Base-by-base conservation (phyloP, 306 rosid genomes). In the Rubus parviflorus region DNA sequence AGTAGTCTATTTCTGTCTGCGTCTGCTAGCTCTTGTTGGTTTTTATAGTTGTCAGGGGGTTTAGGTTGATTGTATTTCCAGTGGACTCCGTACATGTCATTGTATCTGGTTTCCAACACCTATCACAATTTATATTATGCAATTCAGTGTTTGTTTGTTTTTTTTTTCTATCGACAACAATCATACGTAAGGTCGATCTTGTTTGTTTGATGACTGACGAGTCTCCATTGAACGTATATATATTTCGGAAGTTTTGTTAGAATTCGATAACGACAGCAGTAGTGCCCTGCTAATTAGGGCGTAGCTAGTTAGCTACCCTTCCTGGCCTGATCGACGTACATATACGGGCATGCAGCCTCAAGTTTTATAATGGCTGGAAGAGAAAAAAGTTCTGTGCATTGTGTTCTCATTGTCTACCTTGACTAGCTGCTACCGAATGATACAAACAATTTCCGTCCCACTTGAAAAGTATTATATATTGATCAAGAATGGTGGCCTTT, bases 51-150 rank as follows among this genome's bases (percentile, higher is more conserved):
- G 43, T 69, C 74, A 47, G 56, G 51, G 54, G 54, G 15, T 74
- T 43, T 43, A 62, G 69, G 58, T 74, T 25, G 70, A 45, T 45
- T 38, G 77, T 43, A 74, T 60, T 60, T 43, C 42, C 67, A 8
- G 22, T 45, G 57, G 43, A 22, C 7, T 47, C 12, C 56, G 47
- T 16, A 64, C 69, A 17, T 63, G 47, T 63, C 68, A 63, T 7
- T 60, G 17, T 60, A 14, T 61, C 67, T 61, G n/a, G 67, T 25
- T 56, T 20, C 13, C 35, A 56, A 20, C 14, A 20, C 8, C 25
- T n/a, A 7, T 12, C 23, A 20, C 9, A 22, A 30, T 30, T 30
- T 56, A 12, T 56, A 56, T 56, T 56, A 6, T 25, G 66, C 47
- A 64, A 38, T 7, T 64, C 46, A 37, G 23, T 14, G 68, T 14